phyloP scores from a whole-genome alignment of 495 filamentous ascomycete species.

The Penicillium canescens region DNA sequence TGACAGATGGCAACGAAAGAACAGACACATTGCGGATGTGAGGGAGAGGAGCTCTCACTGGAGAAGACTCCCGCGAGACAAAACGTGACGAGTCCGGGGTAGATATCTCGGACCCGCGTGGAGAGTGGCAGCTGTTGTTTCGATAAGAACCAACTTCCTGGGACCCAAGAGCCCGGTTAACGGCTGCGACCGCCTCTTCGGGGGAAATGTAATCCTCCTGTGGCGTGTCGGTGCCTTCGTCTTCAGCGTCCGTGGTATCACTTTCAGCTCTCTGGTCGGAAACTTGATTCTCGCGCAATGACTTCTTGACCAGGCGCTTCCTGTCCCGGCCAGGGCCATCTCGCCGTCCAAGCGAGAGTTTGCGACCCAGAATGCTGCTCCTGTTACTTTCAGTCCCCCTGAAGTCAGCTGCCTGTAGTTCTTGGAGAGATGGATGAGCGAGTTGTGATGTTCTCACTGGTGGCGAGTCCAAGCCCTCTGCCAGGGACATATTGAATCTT shows the following conservation, averaged over 20 bases:
- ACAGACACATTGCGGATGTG: conserved; percentile 15
- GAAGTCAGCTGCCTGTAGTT: conserved; percentile 15
- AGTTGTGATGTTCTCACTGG: conserved; percentile 4
- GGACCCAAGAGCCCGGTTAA: conserved; percentile 15
- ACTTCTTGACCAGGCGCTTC: conserved; percentile 15
- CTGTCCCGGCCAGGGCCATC: conserved; percentile 27
- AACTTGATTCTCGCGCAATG: conserved; percentile 14
- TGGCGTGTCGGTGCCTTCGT: conserved; percentile 11
- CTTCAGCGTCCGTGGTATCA: conserved; percentile 8
- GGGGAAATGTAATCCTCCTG: conserved; percentile 19
- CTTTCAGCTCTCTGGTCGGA: conserved; percentile 1
- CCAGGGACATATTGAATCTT: not conserved
- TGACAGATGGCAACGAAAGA: conserved; percentile 18
- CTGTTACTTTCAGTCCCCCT: conserved; percentile 4
- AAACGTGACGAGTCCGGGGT: conserved; percentile 8
- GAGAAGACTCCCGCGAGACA: conserved; percentile 16
- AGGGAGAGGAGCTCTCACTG: conserved; percentile 5
- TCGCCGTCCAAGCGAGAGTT: conserved; percentile 27
- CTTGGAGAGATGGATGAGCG: conserved; percentile 15
- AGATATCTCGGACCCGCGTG: conserved; percentile 6
- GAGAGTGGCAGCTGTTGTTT: conserved; percentile 3
- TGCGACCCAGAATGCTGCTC: conserved; percentile 6
- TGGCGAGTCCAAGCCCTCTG: conserved; percentile 1
- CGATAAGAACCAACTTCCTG: conserved; percentile 6
- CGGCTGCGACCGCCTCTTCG: conserved; percentile 22